Percentiles rank a stretch among this genome's conserved stretches.
phyloP scores from a whole-genome alignment of 768 basidiomycete species.

The Termitomyces sp. region DNA sequence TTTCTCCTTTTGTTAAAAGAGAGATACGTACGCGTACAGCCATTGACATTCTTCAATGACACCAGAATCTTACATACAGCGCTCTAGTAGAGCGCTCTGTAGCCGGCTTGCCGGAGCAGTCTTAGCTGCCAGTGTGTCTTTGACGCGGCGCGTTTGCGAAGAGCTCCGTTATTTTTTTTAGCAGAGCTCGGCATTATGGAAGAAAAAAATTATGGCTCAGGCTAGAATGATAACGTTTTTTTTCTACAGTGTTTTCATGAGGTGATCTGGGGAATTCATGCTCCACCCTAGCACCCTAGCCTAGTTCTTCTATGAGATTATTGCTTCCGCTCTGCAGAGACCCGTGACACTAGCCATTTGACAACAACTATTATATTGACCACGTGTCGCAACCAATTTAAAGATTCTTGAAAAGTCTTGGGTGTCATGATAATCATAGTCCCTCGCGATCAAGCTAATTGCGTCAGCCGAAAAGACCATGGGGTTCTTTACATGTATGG shows the following conservation, averaged over 20 bases:
- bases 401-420: not conserved
- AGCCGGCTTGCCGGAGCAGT: not conserved
- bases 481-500: slow-evolving; percentile 10
- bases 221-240: not conserved
- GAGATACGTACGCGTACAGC: no score
- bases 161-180: not conserved
- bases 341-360: slow-evolving; percentile 6
- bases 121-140: no score
- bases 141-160: not conserved
- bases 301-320: not conserved
- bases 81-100: no score
- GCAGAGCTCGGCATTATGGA: not conserved
- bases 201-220: not conserved
- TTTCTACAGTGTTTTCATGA: not conserved
- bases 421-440: slow-evolving; percentile 3
- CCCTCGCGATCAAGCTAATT: slow-evolving; percentile 3
- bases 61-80: not conserved
- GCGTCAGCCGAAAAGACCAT: slow-evolving; percentile 8
- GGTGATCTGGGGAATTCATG: not conserved
- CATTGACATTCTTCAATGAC: not conserved
- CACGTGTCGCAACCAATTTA: slow-evolving; percentile 4
- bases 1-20: not conserved
- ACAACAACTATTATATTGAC: not conserved
- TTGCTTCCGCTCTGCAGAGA: slow-evolving; percentile 5
- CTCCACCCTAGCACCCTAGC: no score